These are phyloP conservation scores for Xylaria bambusicola DNA, from an alignment of 495 filamentous ascomycete genomes.

Conservation along the genomic window DNA sequence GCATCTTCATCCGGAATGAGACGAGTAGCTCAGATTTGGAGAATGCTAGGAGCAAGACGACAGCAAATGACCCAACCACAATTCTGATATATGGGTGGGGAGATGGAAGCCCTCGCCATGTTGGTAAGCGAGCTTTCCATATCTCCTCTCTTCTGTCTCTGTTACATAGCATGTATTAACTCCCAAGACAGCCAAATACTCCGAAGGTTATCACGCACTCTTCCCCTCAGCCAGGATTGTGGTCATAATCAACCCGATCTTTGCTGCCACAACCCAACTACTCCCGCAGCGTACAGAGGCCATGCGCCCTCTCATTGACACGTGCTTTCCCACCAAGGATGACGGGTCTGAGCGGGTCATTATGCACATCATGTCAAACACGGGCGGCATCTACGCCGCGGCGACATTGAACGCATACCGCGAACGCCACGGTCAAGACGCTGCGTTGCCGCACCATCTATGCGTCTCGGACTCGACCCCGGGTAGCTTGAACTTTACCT, in stretches of 20 bases:
- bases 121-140: conserved; percentile 29
- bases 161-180: background rate
- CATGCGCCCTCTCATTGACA: conserved; percentile 55
- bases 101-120: conserved; percentile 52
- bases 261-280: conserved; percentile 44
- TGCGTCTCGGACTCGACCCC: conserved; percentile 56
- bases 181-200: conserved; percentile 43
- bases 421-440: conserved; percentile 33
- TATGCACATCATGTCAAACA: conserved; percentile 55
- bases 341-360: conserved; percentile 39
- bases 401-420: conserved; percentile 52
- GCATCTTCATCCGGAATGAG: conserved; percentile 40
- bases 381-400: conserved; percentile 51
- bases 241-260: conserved; percentile 51
- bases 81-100: conserved; percentile 58
- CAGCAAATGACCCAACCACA: conserved; percentile 36
- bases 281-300: conserved; percentile 43
- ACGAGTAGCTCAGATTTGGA: conserved; percentile 19
- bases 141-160: conserved; percentile 2
- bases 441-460: conserved; percentile 47
- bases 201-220: conserved; percentile 52
- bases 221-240: conserved; percentile 49
- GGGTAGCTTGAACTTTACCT: conserved; percentile 47
- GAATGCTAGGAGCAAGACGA: conserved; percentile 2
- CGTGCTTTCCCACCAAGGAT: conserved; percentile 40